phyloP scores from a whole-genome alignment of 2,329 filamentous ascomycete species.

The Purpureocillium lavendulum region DNA sequence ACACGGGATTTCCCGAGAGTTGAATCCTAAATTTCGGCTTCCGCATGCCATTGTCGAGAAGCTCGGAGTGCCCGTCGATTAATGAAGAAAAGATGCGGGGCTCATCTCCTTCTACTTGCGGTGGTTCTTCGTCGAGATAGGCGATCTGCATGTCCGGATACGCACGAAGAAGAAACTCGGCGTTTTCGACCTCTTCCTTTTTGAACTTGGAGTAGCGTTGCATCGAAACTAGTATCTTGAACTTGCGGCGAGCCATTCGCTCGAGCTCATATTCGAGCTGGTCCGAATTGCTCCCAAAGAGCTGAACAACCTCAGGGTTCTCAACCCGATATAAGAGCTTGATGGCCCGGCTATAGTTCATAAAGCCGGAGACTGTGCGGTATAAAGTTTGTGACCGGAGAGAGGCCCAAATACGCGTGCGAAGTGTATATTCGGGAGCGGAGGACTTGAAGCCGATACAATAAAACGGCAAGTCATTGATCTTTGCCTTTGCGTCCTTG shows the following conservation, averaged over 20 bases:
- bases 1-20: conserved; percentile 94
- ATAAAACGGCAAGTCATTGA: conserved; percentile 97
- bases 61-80: conserved; percentile 93
- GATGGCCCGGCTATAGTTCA: conserved; percentile 99
- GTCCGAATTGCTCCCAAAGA: conserved; percentile 98
- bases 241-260: conserved; percentile 97
- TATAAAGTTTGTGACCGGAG: conserved; percentile 96
- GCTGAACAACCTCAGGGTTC: conserved; percentile 97
- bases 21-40: conserved; percentile 96
- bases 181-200: conserved; percentile 99
- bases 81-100: conserved; percentile 90
- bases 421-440: conserved; percentile 92
- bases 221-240: conserved; percentile 99
- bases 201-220: conserved; percentile 98
- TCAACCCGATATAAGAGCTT: conserved; percentile 97
- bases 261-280: conserved; percentile 96
- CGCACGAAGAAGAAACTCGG: conserved; percentile 91
- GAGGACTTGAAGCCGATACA: conserved; percentile 99
- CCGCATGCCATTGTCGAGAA: conserved; percentile 96
- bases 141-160: conserved; percentile 97
- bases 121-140: conserved; percentile 92
- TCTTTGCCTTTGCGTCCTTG: conserved; percentile 87
- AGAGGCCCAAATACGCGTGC: conserved; percentile 97
- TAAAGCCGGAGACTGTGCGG: conserved; percentile 96
- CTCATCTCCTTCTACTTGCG: conserved; percentile 82